Evolutionary conservation across 192 early-diverging fungal species (phyloP).

Genomic region (Backusella sp.): DNA sequence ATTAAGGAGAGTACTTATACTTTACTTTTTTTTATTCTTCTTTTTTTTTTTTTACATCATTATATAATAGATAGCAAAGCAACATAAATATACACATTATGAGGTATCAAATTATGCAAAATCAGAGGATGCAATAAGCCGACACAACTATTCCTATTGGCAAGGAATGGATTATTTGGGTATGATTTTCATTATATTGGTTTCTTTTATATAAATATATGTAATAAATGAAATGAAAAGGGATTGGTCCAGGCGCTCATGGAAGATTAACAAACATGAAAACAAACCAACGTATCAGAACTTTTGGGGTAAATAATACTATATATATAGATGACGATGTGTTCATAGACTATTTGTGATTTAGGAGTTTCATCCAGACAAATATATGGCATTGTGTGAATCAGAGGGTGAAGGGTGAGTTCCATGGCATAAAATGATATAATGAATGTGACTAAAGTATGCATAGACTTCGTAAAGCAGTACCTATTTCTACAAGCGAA

Average conservation of each 20-base stretch:
- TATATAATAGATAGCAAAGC: conserved; percentile 26
- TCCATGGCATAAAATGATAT: neutral
- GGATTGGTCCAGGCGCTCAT: conserved; percentile 57
- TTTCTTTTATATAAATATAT: neutral
- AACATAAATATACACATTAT: conserved; percentile 51
- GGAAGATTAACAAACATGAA: conserved; percentile 40
- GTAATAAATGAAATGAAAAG: conserved; percentile 12
- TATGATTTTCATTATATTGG: neutral
- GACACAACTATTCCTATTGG: conserved; percentile 58
- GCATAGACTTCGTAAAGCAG: conserved; percentile 12
- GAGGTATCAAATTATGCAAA: conserved; percentile 56
- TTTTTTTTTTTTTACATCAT: neutral
- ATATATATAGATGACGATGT: neutral
- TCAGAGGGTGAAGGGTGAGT: conserved; percentile 45
- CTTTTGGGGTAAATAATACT: conserved; percentile 40
- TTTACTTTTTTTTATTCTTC: neutral
- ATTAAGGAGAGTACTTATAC: neutral
- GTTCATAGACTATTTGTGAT: neutral
- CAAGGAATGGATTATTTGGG: conserved; percentile 55
- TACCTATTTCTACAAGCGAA: conserved; percentile 16
- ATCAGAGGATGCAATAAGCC: conserved; percentile 39
- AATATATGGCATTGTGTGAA: conserved; percentile 49
- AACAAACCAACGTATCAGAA: conserved; percentile 31
- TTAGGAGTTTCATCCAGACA: conserved; percentile 51
- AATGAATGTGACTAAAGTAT: neutral